Base-by-base conservation (phyloP, 192 early-diverging fungal genomes). In the Linnemannia schmuckeri region DNA sequence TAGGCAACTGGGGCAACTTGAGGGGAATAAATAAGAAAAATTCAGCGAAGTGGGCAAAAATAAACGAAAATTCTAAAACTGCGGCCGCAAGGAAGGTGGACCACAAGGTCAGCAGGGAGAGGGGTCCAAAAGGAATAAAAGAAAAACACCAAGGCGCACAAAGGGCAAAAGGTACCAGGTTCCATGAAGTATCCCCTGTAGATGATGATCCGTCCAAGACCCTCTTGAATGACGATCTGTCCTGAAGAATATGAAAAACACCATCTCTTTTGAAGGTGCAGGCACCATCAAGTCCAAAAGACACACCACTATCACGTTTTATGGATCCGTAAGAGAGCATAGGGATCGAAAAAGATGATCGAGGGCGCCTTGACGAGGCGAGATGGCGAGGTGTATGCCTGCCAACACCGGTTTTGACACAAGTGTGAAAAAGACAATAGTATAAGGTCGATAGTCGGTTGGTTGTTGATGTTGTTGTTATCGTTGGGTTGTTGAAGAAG, bases 41-140 rank as follows among this genome's bases (percentile, higher is more conserved):
- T 9, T 37, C 30, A 76, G 22, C 27, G 12, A 42, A 10, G 30
- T 12, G 10, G 35, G 6, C 7, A 35, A 70, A 10, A 72, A n/a
- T 40, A 41, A 72, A 66, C 10, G 18, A 66, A 66, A 66, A 66
- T 66, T 66, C n/a, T 66, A 66, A 66, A 33, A 66, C 61, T 66
- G 61, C 61, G 61, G 61, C 61, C 10, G 57, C 24, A 66, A 33
- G 6, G 8, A 4, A 61, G 61, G 30, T 3, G 13, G 61, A 30
- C 61, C 61, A 66, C 61, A 66, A 15, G 61, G 61, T 33, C 61
- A 66, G 7, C 12, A 7, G 27, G 9, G 27, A 27, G 22, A 27
- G 8, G 57, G 27, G 30, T 9, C 30, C 12, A 35, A 66, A 61
- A 61, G n/a, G 24, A 13, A 46, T 8, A 24, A 12, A 12, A n/a